Percentiles rank a stretch among this genome's conserved stretches.
Evolutionary conservation across 768 basidiomycete species (phyloP).

Genomic region (Boletus reticulatus): DNA sequence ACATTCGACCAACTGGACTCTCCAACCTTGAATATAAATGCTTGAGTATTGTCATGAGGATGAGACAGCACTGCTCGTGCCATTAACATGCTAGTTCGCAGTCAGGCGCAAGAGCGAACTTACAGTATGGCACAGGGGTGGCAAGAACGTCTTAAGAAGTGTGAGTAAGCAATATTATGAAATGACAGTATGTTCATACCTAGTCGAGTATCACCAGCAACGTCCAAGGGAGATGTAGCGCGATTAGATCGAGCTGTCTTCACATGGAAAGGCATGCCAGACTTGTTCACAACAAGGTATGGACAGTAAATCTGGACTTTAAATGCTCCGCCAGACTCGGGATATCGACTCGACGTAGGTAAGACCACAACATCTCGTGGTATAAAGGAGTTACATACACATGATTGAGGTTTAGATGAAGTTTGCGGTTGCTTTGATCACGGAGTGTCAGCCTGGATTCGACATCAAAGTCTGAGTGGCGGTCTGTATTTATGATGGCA

Average conservation of each 20-base stretch:
- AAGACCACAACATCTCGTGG: background rate
- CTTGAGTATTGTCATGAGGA: constrained; percentile 73
- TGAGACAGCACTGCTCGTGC: constrained; percentile 75
- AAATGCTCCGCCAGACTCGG: constrained; percentile 92
- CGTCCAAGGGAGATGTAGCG: constrained; percentile 64
- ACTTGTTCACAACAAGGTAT: constrained; percentile 91
- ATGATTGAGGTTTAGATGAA: constrained; percentile 86
- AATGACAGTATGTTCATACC: constrained; percentile 38
- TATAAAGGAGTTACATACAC: constrained; percentile 52
- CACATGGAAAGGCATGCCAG: constrained; percentile 76
- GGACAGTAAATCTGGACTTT: constrained; percentile 94
- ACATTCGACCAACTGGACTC: constrained; percentile 92
- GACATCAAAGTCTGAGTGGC: constrained; percentile 82
- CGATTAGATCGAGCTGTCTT: constrained; percentile 62
- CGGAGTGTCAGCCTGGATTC: constrained; percentile 71
- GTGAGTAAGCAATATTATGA: constrained; percentile 18
- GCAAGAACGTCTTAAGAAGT: constrained; percentile 42
- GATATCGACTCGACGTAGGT: constrained; percentile 54
- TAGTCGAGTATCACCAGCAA: constrained; percentile 74
- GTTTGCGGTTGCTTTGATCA: constrained; percentile 71
- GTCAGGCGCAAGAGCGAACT: constrained; percentile 39
- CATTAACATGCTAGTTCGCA: constrained; percentile 5
- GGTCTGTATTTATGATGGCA: constrained; percentile 94
- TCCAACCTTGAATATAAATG: constrained; percentile 76
- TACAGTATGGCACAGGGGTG: constrained; percentile 75